Evolutionary conservation across 2,329 filamentous ascomycete genomes (phyloP).

Genomic region (Neonectria hederae): DNA sequence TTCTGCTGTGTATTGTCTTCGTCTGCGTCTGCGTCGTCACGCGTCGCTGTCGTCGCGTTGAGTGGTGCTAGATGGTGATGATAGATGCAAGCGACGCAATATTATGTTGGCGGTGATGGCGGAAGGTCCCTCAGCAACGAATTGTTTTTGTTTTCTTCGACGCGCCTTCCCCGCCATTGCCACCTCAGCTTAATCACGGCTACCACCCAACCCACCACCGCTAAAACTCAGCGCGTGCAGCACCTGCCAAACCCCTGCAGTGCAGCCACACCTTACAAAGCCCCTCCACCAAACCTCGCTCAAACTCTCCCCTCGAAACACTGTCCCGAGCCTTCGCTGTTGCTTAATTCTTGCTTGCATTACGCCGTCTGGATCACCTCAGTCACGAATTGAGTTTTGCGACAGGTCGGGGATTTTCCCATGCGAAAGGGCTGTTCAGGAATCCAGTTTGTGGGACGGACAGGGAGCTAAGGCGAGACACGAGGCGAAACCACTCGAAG

Average conservation of each 20-base stretch:
- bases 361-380: neutral
- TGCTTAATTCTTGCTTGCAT: conserved; percentile 4
- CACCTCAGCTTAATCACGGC: conserved; percentile 29
- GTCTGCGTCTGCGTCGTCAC: conserved; percentile 1
- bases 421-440: conserved; percentile 1
- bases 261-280: conserved; percentile 20
- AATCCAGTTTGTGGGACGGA: conserved; percentile 11
- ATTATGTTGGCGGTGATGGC: conserved; percentile 29
- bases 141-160: conserved; percentile 50
- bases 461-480: conserved; percentile 10
- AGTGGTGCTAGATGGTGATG: conserved; percentile 25
- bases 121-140: conserved; percentile 37
- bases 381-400: conserved; percentile 2
- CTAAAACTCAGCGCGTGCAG: conserved; percentile 37
- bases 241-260: conserved; percentile 38
- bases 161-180: conserved; percentile 30
- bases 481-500: conserved; percentile 9
- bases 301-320: conserved; percentile 5
- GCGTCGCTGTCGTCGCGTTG: conserved; percentile 10
- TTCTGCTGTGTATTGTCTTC: neutral
- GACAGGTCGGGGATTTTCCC: neutral
- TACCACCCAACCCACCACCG: conserved; percentile 16
- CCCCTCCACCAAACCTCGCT: conserved; percentile 32
- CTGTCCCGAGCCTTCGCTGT: neutral
- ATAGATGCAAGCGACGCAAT: conserved; percentile 18